phyloP scores from a whole-genome alignment of 805 yeast genomes.

The Ogataea allantospora region DNA sequence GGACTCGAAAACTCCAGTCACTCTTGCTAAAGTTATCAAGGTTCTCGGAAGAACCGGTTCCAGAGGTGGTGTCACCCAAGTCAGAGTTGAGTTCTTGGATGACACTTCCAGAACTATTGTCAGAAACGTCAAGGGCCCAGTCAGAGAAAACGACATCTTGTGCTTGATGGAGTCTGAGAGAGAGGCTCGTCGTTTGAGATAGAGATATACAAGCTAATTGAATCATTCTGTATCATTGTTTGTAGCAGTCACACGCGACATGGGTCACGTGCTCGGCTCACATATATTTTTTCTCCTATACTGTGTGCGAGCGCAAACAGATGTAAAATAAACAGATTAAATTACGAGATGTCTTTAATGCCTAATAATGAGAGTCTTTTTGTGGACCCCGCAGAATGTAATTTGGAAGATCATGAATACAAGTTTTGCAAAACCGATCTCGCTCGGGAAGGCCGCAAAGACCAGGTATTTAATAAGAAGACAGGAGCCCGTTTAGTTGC shows the following conservation, averaged over 20 bases:
- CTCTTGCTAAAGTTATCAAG: slow-evolving; percentile 99
- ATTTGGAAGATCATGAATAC: slow-evolving; percentile 12
- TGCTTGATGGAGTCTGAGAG: slow-evolving; percentile 99
- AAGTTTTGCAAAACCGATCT: slow-evolving; percentile 30
- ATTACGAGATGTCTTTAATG: slow-evolving; percentile 6
- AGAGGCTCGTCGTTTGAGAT: slow-evolving; percentile 96
- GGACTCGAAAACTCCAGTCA: slow-evolving; percentile 85
- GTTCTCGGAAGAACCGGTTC: slow-evolving; percentile 99
- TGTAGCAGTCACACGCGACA: slow-evolving; percentile 11
- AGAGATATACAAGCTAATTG: slow-evolving; percentile 30
- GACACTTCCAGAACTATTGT: slow-evolving; percentile 93
- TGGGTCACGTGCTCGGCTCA: slow-evolving; percentile 10
- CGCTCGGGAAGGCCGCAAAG: slow-evolving; percentile 56
- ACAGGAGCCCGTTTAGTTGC: slow-evolving; percentile 88
- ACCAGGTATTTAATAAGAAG: slow-evolving; percentile 55
- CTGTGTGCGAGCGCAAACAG: background rate
- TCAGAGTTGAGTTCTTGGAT: slow-evolving; percentile 95
- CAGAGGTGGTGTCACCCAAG: slow-evolving; percentile 99
- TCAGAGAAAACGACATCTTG: slow-evolving; percentile 96
- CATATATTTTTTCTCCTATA: background rate
- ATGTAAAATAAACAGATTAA: background rate
- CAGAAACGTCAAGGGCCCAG: slow-evolving; percentile 97
- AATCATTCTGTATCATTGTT: slow-evolving; percentile 6
- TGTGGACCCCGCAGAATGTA: slow-evolving; percentile 16
- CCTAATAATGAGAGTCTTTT: slow-evolving; percentile 18